Evolutionary conservation across 2,329 filamentous ascomycete genomes (phyloP).

Genomic region (Ceratocystis colombiana): DNA sequence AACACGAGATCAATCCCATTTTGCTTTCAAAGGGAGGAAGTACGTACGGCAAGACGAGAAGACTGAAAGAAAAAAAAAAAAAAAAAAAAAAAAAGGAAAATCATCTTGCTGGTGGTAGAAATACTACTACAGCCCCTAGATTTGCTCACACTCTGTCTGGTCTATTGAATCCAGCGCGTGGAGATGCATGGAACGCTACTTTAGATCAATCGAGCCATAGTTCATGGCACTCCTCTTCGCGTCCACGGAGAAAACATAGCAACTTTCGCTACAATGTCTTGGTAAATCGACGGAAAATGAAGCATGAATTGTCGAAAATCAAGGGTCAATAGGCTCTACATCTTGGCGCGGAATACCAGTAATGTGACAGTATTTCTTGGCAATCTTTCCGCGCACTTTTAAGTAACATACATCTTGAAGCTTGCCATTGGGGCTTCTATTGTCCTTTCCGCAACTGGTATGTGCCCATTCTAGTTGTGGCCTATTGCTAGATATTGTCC

Average conservation of each 20-base stretch:
- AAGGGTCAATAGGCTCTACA: background rate
- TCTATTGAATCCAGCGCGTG: background rate
- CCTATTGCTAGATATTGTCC: background rate
- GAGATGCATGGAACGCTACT: background rate
- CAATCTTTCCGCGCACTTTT: background rate
- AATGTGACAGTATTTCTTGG: background rate
- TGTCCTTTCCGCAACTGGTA: background rate
- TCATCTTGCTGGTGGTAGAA: background rate
- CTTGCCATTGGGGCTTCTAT: background rate
- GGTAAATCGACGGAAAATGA: background rate
- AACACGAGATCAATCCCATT: background rate
- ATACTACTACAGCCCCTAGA: conserved; percentile 1
- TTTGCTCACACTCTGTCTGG: background rate
- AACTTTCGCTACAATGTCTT: background rate
- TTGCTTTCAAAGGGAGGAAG: background rate
- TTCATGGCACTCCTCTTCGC: background rate
- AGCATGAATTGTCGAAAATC: background rate
- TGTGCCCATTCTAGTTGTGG: background rate
- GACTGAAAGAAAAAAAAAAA: too few species aligned
- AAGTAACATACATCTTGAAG: background rate
- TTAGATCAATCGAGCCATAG: background rate
- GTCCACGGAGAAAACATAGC: background rate
- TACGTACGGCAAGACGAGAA: background rate
- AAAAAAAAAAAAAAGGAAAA: background rate
- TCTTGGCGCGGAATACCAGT: background rate